These are phyloP conservation scores for Mentha longifolia DNA, from an alignment of 257 asterid genomes.

Conservation along the genomic window DNA sequence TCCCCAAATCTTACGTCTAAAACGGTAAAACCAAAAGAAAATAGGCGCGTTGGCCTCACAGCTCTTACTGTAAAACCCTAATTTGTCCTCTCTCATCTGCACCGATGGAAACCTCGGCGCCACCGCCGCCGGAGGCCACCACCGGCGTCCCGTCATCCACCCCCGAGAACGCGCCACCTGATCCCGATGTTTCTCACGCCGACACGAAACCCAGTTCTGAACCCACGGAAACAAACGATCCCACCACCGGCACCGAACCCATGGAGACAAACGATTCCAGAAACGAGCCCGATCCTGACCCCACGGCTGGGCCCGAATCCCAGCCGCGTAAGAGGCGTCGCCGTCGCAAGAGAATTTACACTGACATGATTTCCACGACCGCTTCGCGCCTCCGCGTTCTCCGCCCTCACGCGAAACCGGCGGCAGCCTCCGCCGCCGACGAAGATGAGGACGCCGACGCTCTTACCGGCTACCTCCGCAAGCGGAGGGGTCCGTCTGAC, in stretches of 20 bases:
- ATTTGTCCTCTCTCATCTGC: constrained; percentile 8
- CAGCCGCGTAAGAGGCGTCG: constrained; percentile 73
- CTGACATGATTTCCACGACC: constrained; percentile 80
- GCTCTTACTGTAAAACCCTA: constrained; percentile 41
- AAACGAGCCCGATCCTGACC: constrained; percentile 31
- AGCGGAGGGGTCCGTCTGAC: constrained; percentile 58
- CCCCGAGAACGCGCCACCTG: constrained; percentile 30
- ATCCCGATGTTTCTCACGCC: constrained; percentile 35
- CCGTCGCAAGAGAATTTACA: constrained; percentile 87
- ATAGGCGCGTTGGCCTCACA: neutral
- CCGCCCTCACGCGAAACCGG: constrained; percentile 74
- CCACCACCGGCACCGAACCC: constrained; percentile 31
- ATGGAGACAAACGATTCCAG: constrained; percentile 33
- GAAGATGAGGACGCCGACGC: constrained; percentile 47
- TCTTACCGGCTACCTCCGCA: constrained; percentile 54
- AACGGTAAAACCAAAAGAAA: neutral
- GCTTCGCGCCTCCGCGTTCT: constrained; percentile 78
- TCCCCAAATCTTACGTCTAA: constrained; percentile 17
- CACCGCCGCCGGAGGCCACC: constrained; percentile 43
- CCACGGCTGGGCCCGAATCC: constrained; percentile 39
- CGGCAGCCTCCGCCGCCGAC: constrained; percentile 54
- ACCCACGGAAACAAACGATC: constrained; percentile 33
- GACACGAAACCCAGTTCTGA: constrained; percentile 36
- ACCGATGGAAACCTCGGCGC: constrained; percentile 52
- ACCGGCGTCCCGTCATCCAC: constrained; percentile 23